Evolutionary conservation across 495 filamentous ascomycete species (phyloP).

Genomic region (Usnea hakonensis): DNA sequence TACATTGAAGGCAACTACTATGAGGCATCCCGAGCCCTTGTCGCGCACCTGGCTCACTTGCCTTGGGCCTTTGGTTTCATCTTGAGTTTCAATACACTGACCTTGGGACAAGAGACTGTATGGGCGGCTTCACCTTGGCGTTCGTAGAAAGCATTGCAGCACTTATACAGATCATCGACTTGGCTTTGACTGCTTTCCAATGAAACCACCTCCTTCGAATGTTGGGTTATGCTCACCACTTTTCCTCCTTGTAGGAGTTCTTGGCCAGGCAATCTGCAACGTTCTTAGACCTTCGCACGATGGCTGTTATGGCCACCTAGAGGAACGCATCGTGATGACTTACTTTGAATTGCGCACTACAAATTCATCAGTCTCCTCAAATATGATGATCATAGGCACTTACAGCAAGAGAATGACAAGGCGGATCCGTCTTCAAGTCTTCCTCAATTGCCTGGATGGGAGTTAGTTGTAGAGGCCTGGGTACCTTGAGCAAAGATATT

Average conservation of each 20-base stretch:
- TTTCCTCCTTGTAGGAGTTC: constrained; percentile 81
- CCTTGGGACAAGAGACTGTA: constrained; percentile 79
- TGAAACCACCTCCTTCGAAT: not conserved
- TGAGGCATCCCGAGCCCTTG: not conserved
- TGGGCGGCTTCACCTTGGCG: constrained; percentile 67
- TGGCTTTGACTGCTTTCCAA: constrained; percentile 39
- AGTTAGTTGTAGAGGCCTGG: not conserved
- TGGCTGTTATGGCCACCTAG: constrained; percentile 16
- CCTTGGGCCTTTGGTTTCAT: constrained; percentile 69
- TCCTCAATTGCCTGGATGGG: constrained; percentile 48
- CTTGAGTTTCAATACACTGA: constrained; percentile 68
- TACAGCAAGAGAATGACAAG: constrained; percentile 85
- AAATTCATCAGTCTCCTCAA: constrained; percentile 15
- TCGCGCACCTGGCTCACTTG: constrained; percentile 14
- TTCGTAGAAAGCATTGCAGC: constrained; percentile 84
- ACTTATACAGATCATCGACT: constrained; percentile 90
- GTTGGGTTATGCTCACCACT: constrained; percentile 41
- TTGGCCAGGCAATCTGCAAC: constrained; percentile 68
- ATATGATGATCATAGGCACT: constrained; percentile 30
- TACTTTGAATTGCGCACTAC: constrained; percentile 87
- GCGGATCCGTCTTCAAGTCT: constrained; percentile 65
- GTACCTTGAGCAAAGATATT: not conserved
- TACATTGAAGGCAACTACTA: not conserved
- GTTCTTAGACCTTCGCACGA: not conserved
- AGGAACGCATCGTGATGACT: constrained; percentile 9